Percentiles rank a stretch among this genome's conserved stretches.
Evolutionary conservation across 2,329 filamentous ascomycete genomes (phyloP).

Genomic region (Cordyceps farinosa): DNA sequence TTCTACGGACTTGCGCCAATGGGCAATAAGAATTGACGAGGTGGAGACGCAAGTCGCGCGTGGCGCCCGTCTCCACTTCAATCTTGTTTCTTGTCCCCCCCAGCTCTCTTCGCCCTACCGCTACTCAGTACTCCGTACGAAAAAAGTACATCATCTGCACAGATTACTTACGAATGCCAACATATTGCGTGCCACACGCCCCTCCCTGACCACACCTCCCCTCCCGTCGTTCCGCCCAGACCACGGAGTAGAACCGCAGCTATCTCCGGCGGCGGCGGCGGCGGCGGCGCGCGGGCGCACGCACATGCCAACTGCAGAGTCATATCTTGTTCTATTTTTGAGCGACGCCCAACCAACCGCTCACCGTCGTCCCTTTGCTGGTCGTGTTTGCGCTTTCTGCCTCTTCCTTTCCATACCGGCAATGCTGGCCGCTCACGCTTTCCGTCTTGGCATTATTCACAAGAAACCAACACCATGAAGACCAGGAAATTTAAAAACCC

Average conservation of each 20-base stretch:
- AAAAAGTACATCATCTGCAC: too few relatives aligned
- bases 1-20: not conserved
- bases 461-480: not conserved
- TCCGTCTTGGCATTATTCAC: constrained; percentile 3
- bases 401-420: too few relatives aligned
- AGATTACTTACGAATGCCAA: not conserved
- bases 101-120: not conserved
- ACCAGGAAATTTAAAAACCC: not conserved
- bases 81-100: not conserved
- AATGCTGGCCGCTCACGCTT: not conserved
- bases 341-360: not conserved
- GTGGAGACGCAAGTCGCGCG: not conserved
- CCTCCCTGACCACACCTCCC: not conserved
- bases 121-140: not conserved
- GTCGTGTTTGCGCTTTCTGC: too few relatives aligned
- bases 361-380: too few relatives aligned
- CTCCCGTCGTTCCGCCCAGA: too few relatives aligned
- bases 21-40: not conserved
- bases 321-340: not conserved
- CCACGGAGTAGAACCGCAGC: not conserved
- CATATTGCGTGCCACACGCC: not conserved
- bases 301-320: not conserved
- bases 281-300: not conserved
- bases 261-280: not conserved
- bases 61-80: not conserved